Evolutionary conservation across 805 yeast genomes (phyloP), one percentile per base, ranked within the genome.

Genomic region (Wickerhamiella azyma): DNA sequence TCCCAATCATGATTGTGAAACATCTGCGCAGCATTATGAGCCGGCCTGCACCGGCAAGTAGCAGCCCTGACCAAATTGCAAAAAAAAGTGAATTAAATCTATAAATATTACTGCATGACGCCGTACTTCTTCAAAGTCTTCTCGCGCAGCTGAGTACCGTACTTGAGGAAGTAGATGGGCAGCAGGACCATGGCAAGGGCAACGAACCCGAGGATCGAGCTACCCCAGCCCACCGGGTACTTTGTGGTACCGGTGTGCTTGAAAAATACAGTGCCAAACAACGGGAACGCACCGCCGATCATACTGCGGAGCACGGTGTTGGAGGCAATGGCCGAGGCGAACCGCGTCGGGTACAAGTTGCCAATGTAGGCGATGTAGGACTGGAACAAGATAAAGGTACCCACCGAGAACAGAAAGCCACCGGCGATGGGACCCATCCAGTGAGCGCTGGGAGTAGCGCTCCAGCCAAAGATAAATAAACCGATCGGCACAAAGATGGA

Each of bases 191-290:
- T 59, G 1, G 57, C 71, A 17, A 69, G 41, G 4, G 68, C 55
- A 32, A 73, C 53, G 51, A 72, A 71, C 0, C 71, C 78, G 36
- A 74, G 56, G 9, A 75, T 51, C 5, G 73, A 65, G 1, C 72
- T 62, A 2, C 79, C 81, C 79, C 79, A 77, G 2, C 67, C 80
- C n/a, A 73, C 75, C 8, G 42, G 42, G 36, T 24, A 39, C 26
- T 39, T 39, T 4, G 9, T n/a, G 10, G 42, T 18, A 10, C 57
- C 58, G 28, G 61, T 50, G 8, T 54, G 70, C 47, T 66, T 61
- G 56, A 70, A 81, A 74, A 81, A 69, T 26, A 74, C 72, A 36
- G 67, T 57, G 6, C 82, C 81, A 59, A 81, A 79, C 45, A 81
- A 65, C 36, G 83, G 81, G 65, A 77, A 77, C 2, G 70, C 73